Evolutionary conservation across 164 flowering plant species (phyloP).

Genomic region (Dillenia suffruticosa): DNA sequence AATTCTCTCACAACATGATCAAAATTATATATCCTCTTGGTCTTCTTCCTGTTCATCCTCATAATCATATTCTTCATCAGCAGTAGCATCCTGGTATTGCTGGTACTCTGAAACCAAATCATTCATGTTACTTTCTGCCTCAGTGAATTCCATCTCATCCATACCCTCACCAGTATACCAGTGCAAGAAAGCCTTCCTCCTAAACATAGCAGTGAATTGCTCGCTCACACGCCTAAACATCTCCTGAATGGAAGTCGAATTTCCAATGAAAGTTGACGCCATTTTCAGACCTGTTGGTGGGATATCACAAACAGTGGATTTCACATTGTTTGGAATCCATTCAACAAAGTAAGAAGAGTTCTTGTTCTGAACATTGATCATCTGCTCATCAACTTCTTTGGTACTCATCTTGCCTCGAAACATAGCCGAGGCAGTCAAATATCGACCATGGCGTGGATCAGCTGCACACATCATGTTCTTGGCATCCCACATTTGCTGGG

Average conservation of each 20-base stretch:
- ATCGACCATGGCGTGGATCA: slow-evolving; percentile 44
- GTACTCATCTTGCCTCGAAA: slow-evolving; percentile 53
- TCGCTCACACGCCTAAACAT: slow-evolving; percentile 50
- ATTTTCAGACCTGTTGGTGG: slow-evolving; percentile 45
- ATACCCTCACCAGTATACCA: slow-evolving; percentile 54
- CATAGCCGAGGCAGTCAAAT: slow-evolving; percentile 50
- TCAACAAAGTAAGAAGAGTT: slow-evolving; percentile 51
- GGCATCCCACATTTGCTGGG: slow-evolving; percentile 59
- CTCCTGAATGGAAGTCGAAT: slow-evolving; percentile 47
- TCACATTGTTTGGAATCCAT: slow-evolving; percentile 51
- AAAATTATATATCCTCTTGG: neutral
- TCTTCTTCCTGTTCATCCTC: slow-evolving; percentile 27
- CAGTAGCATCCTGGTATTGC: slow-evolving; percentile 48
- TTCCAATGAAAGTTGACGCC: slow-evolving; percentile 52
- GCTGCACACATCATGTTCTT: slow-evolving; percentile 67
- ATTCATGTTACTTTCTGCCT: slow-evolving; percentile 34
- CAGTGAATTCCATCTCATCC: slow-evolving; percentile 56
- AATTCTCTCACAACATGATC: neutral
- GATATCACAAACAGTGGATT: slow-evolving; percentile 43
- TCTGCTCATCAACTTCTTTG: slow-evolving; percentile 51
- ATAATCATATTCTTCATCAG: slow-evolving; percentile 29
- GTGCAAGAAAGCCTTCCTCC: slow-evolving; percentile 55
- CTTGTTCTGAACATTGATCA: slow-evolving; percentile 49
- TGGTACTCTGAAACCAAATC: slow-evolving; percentile 42
- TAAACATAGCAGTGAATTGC: slow-evolving; percentile 52